These are phyloP conservation scores for Oryza glaberrima DNA, from an alignment of 176 grass and related monocot genomes.

Conservation along the genomic window DNA sequence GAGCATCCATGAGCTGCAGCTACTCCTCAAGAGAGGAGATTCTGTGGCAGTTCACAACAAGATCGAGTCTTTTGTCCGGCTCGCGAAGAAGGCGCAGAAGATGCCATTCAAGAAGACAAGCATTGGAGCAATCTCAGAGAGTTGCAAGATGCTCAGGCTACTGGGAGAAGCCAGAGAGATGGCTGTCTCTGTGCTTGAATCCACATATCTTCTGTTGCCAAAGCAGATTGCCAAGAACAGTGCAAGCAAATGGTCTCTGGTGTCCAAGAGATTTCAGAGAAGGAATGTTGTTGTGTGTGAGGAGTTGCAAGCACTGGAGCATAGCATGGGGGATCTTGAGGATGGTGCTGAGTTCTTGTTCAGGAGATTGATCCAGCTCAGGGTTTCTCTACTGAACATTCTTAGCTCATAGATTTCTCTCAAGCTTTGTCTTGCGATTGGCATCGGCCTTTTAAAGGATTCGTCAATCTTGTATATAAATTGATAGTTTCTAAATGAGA, in stretches of 20 bases:
- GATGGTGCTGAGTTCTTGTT: conserved; percentile 29
- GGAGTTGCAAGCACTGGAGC: conserved; percentile 48
- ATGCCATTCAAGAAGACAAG: conserved; percentile 49
- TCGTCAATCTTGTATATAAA: background rate
- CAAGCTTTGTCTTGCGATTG: conserved; percentile 1
- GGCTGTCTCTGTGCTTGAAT: conserved; percentile 36
- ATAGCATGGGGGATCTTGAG: conserved; percentile 46
- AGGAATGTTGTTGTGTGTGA: conserved; percentile 32
- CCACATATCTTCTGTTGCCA: background rate
- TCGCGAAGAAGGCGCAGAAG: conserved; percentile 42
- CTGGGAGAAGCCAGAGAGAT: conserved; percentile 46
- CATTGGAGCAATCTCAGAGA: conserved; percentile 1
- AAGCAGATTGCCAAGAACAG: conserved; percentile 13
- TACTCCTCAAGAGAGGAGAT: conserved; percentile 45
- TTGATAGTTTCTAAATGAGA: conserved; percentile 4
- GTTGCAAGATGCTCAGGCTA: conserved; percentile 13
- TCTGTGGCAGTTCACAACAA: background rate
- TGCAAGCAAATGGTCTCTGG: conserved; percentile 50
- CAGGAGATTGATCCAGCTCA: conserved; percentile 51
- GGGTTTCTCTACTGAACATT: conserved; percentile 56
- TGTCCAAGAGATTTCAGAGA: conserved; percentile 52
- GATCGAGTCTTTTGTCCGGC: conserved; percentile 21
- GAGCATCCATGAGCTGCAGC: conserved; percentile 29
- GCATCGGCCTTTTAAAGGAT: background rate
- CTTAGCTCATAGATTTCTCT: conserved; percentile 39